Evolutionary conservation across 805 yeast genomes (phyloP).

Genomic region (Candida adriatica): DNA sequence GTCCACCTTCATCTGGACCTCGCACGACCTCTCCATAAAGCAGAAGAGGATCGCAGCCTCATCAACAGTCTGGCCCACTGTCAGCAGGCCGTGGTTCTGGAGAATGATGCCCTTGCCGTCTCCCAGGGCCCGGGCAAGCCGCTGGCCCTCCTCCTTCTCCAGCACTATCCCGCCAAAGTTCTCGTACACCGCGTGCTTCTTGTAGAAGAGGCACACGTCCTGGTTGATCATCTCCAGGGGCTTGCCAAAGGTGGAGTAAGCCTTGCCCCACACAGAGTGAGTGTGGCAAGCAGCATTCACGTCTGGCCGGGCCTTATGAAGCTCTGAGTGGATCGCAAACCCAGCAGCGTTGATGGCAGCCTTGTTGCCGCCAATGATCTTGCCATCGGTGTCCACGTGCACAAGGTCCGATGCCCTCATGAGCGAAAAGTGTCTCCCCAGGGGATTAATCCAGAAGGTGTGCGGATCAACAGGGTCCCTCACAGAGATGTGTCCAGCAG

Average conservation of each 20-base stretch:
- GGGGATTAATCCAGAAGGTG: constrained; percentile 87
- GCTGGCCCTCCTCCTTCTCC: constrained; percentile 55
- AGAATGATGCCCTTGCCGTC: constrained; percentile 47
- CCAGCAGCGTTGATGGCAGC: constrained; percentile 62
- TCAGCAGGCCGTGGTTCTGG: constrained; percentile 68
- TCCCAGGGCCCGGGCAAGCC: constrained; percentile 57
- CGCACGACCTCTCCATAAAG: constrained; percentile 56
- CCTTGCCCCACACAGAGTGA: constrained; percentile 58
- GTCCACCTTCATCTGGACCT: constrained; percentile 60
- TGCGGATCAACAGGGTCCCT: constrained; percentile 77
- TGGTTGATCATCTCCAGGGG: constrained; percentile 76
- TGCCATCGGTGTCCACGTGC: constrained; percentile 55
- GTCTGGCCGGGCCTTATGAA: constrained; percentile 64
- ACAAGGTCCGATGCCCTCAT: constrained; percentile 59
- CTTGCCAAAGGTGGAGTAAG: constrained; percentile 57
- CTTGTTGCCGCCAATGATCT: constrained; percentile 49
- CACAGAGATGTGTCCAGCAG: constrained; percentile 81
- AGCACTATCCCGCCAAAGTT: constrained; percentile 78
- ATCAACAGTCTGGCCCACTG: constrained; percentile 64
- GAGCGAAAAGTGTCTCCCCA: constrained; percentile 67
- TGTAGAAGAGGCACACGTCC: constrained; percentile 64
- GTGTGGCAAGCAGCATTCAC: constrained; percentile 69
- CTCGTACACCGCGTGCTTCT: constrained; percentile 55
- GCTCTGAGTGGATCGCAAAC: constrained; percentile 59
- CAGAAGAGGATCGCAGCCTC: constrained; percentile 67